Base-by-base conservation (phyloP, 2,329 filamentous ascomycete genomes). In the Fusarium gaditjirri region DNA sequence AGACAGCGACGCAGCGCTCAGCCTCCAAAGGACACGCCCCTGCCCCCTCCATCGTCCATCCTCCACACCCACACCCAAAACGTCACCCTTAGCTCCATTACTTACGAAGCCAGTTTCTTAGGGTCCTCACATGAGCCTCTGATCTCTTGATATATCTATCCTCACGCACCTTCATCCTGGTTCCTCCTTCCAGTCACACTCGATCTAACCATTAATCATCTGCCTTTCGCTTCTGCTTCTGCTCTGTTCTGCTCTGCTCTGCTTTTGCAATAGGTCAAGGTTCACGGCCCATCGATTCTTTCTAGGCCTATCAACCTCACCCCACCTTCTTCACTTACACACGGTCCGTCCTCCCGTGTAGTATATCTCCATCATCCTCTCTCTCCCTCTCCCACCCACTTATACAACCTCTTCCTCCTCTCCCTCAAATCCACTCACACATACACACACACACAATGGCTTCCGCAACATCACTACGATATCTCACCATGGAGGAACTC, bases 401-500 rank as follows among this genome's bases (percentile, higher is more conserved):
- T 59, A 58, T 68, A 58, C 62, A 47, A 38, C 56, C 57, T 62
- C 60, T 65, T 44, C 47, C 60, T 62, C 68, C 50, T 50, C 63
- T 64, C 56, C 33, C 62, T 17, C 27, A 47, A 33, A 23, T 17
- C 35, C 17, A 36, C 35, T 61, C 68, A 60, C 47, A 49, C 36
- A 27, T 47, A 54, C 62, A 68, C 65, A 63, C 8, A 42, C 23
- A 52, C 68, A 61, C 64, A 69, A 72, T 75, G 64, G 60, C 71
- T 55, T 68, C 72, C 61, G 68, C 65, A 62, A 85, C 84, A 76
- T 85, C 84, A 76, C 55, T 55, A 68, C 80, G 82, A 80, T 81
- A 81, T 68, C 82, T 89, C 77, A 81, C 81, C 79, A 80, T 83
- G 78, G 83, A 82, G 69, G 86, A 90, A 82, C 86, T 90, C 78